Evolutionary conservation across 306 rosid species (phyloP), one percentile per base, ranked within the genome.

Genomic region (Vigna unguiculata): DNA sequence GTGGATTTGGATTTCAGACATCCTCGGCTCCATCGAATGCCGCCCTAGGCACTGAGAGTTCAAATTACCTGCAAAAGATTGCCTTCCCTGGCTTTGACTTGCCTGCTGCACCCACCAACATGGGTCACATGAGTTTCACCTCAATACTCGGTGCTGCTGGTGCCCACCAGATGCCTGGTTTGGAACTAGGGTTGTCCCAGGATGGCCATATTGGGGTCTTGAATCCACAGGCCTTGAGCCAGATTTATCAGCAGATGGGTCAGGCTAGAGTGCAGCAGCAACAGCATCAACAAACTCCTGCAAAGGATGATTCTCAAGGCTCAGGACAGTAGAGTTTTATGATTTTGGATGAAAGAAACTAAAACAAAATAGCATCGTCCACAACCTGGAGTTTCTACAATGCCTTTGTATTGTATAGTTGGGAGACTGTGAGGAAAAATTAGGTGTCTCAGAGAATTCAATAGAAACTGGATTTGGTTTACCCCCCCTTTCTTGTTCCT

Each of bases 241-340:
- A 92, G 89, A 88, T 95, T 91, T 95, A 95, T 80, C 99, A 92
- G 67, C 99, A 95, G 88, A 90, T 95, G 93, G 96, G 93, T 20
- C 97, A 91, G 43, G 84, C 87, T 76, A 88, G 94, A 83, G 87
- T 86, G 14, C 93, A 84, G 17, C 90, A 80, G 7, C 90, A 82
- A 8, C 91, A 74, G 3, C 59, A 81, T 0, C 91, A 85, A 5
- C 90, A 80, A 48, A 76, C 89, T 61, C 74, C 93, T 83, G 51
- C 90, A 24, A 89, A 95, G 85, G 97, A 95, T 87, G 97, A 95
- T 82, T 95, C 99, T 82, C 97, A 92, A 83, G 91, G 87, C 62
- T 92, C 97, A 60, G 99, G 88, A 32, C 91, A 88, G 86, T 87
- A 86, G 86, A 28, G 25, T 55, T 67, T 75, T 49, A 41, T 81